Conservation (phyloP, 2,329 filamentous ascomycete species). For the Ophiostoma sp. region DNA sequence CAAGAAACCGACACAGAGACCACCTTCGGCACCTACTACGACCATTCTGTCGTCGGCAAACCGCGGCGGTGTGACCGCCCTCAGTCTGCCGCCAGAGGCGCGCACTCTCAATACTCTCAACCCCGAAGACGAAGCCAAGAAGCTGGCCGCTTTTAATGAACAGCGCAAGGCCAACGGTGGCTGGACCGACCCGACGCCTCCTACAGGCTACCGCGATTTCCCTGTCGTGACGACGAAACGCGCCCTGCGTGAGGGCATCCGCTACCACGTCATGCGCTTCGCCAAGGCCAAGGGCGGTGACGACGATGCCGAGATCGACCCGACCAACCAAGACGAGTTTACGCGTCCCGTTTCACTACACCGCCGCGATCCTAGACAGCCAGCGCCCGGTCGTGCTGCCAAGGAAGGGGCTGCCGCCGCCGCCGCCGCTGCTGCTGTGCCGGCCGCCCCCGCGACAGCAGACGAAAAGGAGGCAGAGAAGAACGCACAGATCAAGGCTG, state of each 20-base stretch:
- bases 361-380: constrained; percentile 75
- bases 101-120: constrained; percentile 22
- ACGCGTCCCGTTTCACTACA: constrained; percentile 83
- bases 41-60: constrained; percentile 25
- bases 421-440: constrained; percentile 29
- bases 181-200: constrained; percentile 50
- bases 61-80: constrained; percentile 20
- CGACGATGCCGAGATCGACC: constrained; percentile 54
- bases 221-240: constrained; percentile 81
- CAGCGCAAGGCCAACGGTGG: constrained; percentile 48
- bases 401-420: constrained; percentile 42
- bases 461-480: constrained; percentile 58
- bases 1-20: constrained; percentile 45
- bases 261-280: constrained; percentile 84
- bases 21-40: constrained; percentile 30
- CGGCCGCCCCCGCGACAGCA: constrained; percentile 37
- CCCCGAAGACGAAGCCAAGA: constrained; percentile 28
- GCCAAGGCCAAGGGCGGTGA: constrained; percentile 49
- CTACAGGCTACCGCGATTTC: constrained; percentile 41
- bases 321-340: constrained; percentile 68
- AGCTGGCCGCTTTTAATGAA: constrained; percentile 37
- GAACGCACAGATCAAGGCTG: constrained; percentile 65
- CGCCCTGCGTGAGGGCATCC: constrained; percentile 69
- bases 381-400: constrained; percentile 56
- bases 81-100: constrained; percentile 27